Conservation (phyloP, 345 rosid species). For the Salix exigua region DNA sequence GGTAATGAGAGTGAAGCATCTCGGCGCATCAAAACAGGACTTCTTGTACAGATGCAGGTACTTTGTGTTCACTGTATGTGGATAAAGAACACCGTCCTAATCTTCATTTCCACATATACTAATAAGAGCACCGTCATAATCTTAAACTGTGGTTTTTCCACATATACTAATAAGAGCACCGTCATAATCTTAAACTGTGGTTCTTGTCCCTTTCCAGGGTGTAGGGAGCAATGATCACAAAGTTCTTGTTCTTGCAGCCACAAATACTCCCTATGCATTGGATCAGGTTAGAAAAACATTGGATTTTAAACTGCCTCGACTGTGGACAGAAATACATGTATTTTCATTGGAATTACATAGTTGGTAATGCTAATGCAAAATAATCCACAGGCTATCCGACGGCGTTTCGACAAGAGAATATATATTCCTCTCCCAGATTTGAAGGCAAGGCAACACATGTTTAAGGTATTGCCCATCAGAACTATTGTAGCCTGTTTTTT, state of each 20-base stretch:
- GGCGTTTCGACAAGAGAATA: constrained; percentile 95
- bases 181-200: neutral
- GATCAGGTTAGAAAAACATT: constrained; percentile 56
- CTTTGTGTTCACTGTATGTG: neutral
- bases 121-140: neutral
- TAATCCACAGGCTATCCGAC: constrained; percentile 66
- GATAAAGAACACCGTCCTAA: neutral
- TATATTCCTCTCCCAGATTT: constrained; percentile 88
- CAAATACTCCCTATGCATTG: constrained; percentile 84
- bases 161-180: neutral
- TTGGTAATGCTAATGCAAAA: constrained; percentile 21
- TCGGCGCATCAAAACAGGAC: constrained; percentile 89
- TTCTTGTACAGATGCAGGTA: constrained; percentile 97
- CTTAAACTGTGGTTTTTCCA: neutral
- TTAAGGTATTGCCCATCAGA: constrained; percentile 48
- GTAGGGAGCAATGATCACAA: constrained; percentile 73
- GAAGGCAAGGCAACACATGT: constrained; percentile 89
- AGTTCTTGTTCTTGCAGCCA: constrained; percentile 93
- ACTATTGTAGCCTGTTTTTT: neutral
- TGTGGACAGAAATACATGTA: neutral
- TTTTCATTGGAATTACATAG: neutral
- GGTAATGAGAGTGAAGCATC: constrained; percentile 96
- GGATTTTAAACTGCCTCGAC: neutral
- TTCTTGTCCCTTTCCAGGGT: constrained; percentile 45
- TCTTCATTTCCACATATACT: neutral